Conservation (phyloP, 768 basidiomycete genomes). For the Rhizopogon vinicolor region DNA sequence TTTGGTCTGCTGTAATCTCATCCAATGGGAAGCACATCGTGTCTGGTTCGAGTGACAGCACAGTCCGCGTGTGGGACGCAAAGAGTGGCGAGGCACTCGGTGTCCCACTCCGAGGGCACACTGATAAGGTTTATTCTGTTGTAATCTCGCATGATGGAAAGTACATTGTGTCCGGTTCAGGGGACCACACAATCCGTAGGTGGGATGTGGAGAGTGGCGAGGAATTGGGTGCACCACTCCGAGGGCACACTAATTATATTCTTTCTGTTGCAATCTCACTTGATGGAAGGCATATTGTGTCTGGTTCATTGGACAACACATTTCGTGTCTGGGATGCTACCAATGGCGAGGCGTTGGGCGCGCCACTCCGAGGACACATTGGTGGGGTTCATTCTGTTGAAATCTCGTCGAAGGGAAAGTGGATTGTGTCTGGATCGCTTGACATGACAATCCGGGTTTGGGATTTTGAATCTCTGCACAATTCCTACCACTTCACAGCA, state of each 20-base stretch:
- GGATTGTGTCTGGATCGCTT: background rate
- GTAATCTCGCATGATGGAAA: background rate
- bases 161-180: background rate
- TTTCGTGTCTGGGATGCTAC: conserved; percentile 5
- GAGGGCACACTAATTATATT: too few relatives aligned
- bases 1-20: background rate
- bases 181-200: background rate
- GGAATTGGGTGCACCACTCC: too few relatives aligned
- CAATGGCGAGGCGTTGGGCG: too few relatives aligned
- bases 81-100: background rate
- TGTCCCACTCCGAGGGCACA: too few relatives aligned
- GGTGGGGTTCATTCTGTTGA: background rate
- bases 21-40: background rate
- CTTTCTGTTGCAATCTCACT: too few relatives aligned
- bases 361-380: background rate
- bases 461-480: conserved; percentile 5
- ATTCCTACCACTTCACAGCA: background rate
- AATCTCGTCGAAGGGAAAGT: background rate
- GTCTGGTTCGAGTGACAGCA: conserved; percentile 1
- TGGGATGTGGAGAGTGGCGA: background rate
- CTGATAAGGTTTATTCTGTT: too few relatives aligned
- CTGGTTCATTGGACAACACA: conserved; percentile 5
- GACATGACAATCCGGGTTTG: conserved; percentile 12
- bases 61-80: background rate
- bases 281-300: too few relatives aligned